These are phyloP conservation scores for Postia placenta DNA, from an alignment of 768 basidiomycete genomes.

Conservation along the genomic window DNA sequence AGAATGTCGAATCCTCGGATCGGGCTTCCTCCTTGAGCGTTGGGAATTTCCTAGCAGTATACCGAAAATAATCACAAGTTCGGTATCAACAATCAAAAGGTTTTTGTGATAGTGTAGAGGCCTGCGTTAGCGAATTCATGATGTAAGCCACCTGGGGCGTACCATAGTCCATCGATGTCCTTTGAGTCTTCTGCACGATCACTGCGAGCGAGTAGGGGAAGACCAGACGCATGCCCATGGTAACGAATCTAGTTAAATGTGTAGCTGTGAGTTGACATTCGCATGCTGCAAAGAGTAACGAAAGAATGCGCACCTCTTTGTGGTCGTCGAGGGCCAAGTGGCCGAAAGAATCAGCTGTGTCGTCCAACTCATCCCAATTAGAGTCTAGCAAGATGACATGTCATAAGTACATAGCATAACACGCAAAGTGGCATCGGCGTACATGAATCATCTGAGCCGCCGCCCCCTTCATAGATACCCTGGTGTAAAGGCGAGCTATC, in stretches of 20 bases:
- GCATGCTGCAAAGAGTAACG: constrained; percentile 5
- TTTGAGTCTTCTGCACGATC: constrained; percentile 60
- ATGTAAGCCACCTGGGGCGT: background rate
- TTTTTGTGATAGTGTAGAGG: background rate
- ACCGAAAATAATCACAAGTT: too few species aligned
- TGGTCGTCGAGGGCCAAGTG: constrained; percentile 72
- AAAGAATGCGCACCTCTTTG: constrained; percentile 45
- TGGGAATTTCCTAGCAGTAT: constrained; percentile 4
- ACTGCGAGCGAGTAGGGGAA: constrained; percentile 65
- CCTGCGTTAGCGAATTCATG: background rate
- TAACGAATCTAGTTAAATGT: constrained; percentile 57
- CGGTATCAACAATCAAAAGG: too few species aligned
- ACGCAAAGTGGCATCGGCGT: background rate
- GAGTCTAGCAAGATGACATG: background rate
- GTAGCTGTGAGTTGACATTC: background rate
- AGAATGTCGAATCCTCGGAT: background rate
- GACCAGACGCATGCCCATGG: constrained; percentile 72
- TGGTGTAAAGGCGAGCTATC: background rate
- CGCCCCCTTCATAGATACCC: constrained; percentile 8
- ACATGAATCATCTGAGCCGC: constrained; percentile 7
- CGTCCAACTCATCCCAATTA: constrained; percentile 20
- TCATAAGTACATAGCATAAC: background rate
- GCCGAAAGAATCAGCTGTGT: constrained; percentile 54
- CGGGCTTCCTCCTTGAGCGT: background rate
- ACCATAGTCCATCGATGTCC: constrained; percentile 41